These are phyloP conservation scores for Dalbergia oliveri DNA, from an alignment of 306 rosid species.

Conservation along the genomic window DNA sequence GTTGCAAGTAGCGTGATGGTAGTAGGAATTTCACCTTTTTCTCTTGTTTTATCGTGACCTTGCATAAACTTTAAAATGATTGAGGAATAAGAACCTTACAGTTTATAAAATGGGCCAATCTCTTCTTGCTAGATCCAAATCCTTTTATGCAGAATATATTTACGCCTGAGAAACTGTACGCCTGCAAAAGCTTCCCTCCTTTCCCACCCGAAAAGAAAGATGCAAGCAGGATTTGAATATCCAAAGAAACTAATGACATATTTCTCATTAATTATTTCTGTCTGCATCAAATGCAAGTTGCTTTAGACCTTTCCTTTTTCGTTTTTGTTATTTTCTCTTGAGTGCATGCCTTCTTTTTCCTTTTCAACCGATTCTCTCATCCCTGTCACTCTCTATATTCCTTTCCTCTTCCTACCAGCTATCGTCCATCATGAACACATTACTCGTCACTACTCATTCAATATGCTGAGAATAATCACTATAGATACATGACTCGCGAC, in stretches of 20 bases:
- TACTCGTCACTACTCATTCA: neutral
- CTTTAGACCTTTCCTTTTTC: conserved; percentile 24
- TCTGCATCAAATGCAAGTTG: conserved; percentile 42
- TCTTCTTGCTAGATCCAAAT: conserved; percentile 47
- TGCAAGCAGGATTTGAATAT: conserved; percentile 56
- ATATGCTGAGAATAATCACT: conserved; percentile 1
- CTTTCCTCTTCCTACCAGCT: conserved; percentile 27
- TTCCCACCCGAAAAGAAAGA: conserved; percentile 48
- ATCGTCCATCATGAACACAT: conserved; percentile 21
- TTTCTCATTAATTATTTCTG: neutral
- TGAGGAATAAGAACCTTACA: conserved; percentile 62
- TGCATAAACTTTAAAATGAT: conserved; percentile 50
- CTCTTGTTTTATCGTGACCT: conserved; percentile 39
- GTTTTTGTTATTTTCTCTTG: conserved; percentile 22
- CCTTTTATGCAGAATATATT: conserved; percentile 44
- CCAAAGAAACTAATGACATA: conserved; percentile 40
- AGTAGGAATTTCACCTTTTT: conserved; percentile 27
- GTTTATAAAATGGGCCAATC: conserved; percentile 14
- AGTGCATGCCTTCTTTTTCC: conserved; percentile 10
- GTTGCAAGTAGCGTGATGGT: conserved; percentile 23
- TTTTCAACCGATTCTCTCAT: conserved; percentile 10
- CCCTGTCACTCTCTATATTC: conserved; percentile 41
- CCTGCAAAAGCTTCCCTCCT: conserved; percentile 58
- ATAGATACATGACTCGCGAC: neutral
- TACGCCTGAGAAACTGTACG: conserved; percentile 19